Conservation (phyloP, 2,329 filamentous ascomycete species). For the Sporothrix sp. region DNA sequence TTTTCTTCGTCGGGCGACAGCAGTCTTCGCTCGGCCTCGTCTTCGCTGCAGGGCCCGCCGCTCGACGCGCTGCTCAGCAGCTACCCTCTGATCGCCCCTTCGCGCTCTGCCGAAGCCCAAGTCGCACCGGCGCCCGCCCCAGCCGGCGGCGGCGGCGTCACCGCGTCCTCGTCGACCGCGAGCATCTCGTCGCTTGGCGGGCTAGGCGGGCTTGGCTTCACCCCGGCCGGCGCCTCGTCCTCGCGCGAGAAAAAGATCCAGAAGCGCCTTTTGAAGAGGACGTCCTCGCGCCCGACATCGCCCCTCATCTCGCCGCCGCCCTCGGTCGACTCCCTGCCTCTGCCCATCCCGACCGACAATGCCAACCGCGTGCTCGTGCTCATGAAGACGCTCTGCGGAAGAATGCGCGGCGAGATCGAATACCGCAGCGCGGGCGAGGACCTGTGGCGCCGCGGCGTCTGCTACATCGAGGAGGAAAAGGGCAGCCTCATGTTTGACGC, state of each 20-base stretch:
- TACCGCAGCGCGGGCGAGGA: slow-evolving; percentile 54
- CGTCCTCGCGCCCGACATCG: slow-evolving; percentile 47
- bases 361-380: slow-evolving; percentile 62
- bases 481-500: slow-evolving; percentile 68
- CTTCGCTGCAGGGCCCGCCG: slow-evolving; percentile 32
- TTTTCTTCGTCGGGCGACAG: slow-evolving; percentile 55
- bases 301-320: slow-evolving; percentile 45
- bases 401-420: slow-evolving; percentile 69
- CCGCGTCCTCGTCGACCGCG: slow-evolving; percentile 12
- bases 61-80: slow-evolving; percentile 32
- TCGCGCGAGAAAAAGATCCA: slow-evolving; percentile 35
- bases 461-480: slow-evolving; percentile 67
- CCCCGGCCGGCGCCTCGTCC: neutral
- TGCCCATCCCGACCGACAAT: slow-evolving; percentile 54
- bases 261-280: slow-evolving; percentile 47
- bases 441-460: slow-evolving; percentile 61
- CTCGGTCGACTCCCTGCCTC: slow-evolving; percentile 49
- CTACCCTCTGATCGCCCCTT: slow-evolving; percentile 29
- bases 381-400: slow-evolving; percentile 68
- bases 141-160: neutral
- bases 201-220: neutral
- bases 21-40: slow-evolving; percentile 21
- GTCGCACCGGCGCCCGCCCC: slow-evolving; percentile 19
- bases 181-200: slow-evolving; percentile 10
- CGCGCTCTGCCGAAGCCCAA: slow-evolving; percentile 29